Percentiles rank a stretch among this genome's conserved stretches.
Conservation (phyloP, 169 alveolate genomes). For the Plasmodium gaboni region DNA sequence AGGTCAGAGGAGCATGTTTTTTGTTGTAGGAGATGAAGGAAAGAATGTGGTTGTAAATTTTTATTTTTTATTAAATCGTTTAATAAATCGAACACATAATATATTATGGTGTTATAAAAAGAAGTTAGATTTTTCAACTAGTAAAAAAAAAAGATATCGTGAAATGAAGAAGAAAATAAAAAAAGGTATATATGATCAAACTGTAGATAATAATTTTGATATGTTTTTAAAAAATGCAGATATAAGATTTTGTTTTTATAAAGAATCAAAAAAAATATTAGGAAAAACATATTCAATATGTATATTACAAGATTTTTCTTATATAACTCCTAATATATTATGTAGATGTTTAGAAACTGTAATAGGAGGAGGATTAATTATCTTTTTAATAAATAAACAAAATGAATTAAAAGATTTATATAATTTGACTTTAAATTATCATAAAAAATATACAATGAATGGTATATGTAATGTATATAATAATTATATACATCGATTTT, state of each 20-base stretch:
- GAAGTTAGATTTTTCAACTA: slow-evolving; percentile 97
- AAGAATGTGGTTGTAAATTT: slow-evolving; percentile 95
- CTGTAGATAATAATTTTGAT: slow-evolving; percentile 97
- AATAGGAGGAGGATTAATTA: slow-evolving; percentile 98
- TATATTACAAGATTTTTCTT: slow-evolving; percentile 98
- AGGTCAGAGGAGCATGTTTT: slow-evolving; percentile 95
- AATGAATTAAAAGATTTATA: slow-evolving; percentile 87
- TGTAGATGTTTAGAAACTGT: slow-evolving; percentile 99
- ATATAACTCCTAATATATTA: slow-evolving; percentile 99
- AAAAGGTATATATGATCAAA: slow-evolving; percentile 94
- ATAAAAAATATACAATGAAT: slow-evolving; percentile 93
- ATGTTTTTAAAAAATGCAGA: slow-evolving; percentile 95
- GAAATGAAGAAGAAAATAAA: slow-evolving; percentile 94
- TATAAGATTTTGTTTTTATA: slow-evolving; percentile 97
- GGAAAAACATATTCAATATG: slow-evolving; percentile 98
- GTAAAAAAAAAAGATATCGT: slow-evolving; percentile 95
- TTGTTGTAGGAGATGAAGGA: slow-evolving; percentile 98
- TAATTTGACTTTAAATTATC: slow-evolving; percentile 97
- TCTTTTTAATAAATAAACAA: slow-evolving; percentile 92
- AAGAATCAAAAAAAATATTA: slow-evolving; percentile 95
- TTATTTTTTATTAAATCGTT: slow-evolving; percentile 86
- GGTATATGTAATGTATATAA: slow-evolving; percentile 92
- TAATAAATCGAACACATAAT: slow-evolving; percentile 88
- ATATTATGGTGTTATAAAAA: slow-evolving; percentile 99
- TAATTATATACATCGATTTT: slow-evolving; percentile 96